Evolutionary conservation across 345 rosid genomes (phyloP).

Genomic region (Hypericum perforatum): DNA sequence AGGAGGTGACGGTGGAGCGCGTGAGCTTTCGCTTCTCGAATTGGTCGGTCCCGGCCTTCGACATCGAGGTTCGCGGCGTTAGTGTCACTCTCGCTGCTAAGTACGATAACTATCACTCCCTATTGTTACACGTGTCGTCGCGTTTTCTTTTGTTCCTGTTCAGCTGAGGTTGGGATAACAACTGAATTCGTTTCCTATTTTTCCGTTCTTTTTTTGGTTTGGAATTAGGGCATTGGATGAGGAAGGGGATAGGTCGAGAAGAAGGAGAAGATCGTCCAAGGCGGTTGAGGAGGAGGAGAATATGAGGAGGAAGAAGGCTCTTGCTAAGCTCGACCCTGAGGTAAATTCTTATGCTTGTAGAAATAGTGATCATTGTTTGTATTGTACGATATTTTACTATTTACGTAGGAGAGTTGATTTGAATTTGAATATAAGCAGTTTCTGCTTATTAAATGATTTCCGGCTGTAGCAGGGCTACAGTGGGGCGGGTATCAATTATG

Average conservation of each 20-base stretch:
- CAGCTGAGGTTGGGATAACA: conserved; percentile 3
- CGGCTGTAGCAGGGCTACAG: no score
- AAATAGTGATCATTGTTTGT: no score
- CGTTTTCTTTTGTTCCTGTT: not conserved
- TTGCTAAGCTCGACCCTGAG: conserved; percentile 68
- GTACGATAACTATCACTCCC: conserved; percentile 29
- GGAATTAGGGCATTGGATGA: conserved; percentile 27
- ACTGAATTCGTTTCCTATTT: conserved; percentile 1
- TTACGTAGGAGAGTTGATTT: no score
- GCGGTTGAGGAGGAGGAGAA: conserved; percentile 24
- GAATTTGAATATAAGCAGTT: no score
- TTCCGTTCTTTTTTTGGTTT: not conserved
- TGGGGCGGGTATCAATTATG: no score
- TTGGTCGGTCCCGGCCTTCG: conserved; percentile 60
- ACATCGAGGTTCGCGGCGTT: conserved; percentile 52
- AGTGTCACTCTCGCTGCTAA: conserved; percentile 24
- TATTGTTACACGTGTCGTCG: not conserved
- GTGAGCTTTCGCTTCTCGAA: conserved; percentile 44
- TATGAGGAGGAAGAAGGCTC: conserved; percentile 20
- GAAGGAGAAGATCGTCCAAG: conserved; percentile 19
- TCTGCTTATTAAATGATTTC: no score
- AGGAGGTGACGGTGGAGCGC: conserved; percentile 42
- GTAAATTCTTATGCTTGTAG: conserved; percentile 22
- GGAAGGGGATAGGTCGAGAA: conserved; percentile 27
- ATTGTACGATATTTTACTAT: no score